These are phyloP conservation scores for Pichia nakasei DNA, from an alignment of 805 yeast species.

Conservation along the genomic window DNA sequence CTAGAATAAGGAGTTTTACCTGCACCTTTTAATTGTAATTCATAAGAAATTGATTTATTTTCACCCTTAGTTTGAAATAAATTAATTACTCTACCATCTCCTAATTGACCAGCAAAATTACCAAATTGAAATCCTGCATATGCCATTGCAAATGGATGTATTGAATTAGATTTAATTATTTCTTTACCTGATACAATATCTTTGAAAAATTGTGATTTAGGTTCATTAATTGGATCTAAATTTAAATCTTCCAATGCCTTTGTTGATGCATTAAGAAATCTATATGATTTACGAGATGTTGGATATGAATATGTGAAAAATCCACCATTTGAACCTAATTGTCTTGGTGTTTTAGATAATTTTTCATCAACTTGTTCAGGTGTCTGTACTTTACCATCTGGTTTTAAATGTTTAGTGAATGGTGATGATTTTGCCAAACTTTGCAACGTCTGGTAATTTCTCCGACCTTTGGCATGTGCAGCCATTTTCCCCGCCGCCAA, in stretches of 20 bases:
- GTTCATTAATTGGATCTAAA: slow-evolving; percentile 34
- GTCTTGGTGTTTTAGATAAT: slow-evolving; percentile 29
- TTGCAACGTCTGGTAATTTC: slow-evolving; percentile 6
- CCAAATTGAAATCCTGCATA: slow-evolving; percentile 98
- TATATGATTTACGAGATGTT: slow-evolving; percentile 42
- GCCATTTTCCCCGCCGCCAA: neutral
- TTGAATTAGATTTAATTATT: slow-evolving; percentile 24
- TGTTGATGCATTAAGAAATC: slow-evolving; percentile 48
- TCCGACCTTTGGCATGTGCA: neutral
- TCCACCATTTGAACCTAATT: slow-evolving; percentile 38
- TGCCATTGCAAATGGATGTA: slow-evolving; percentile 78
- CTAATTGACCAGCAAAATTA: slow-evolving; percentile 91
- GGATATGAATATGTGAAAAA: slow-evolving; percentile 72
- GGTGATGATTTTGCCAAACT: slow-evolving; percentile 22
- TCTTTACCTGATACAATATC: slow-evolving; percentile 54
- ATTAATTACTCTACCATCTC: slow-evolving; percentile 88
- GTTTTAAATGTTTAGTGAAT: slow-evolving; percentile 20
- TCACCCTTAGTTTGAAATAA: slow-evolving; percentile 51
- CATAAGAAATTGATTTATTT: slow-evolving; percentile 27
- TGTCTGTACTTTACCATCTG: slow-evolving; percentile 25
- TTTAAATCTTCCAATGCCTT: slow-evolving; percentile 57
- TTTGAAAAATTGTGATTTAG: slow-evolving; percentile 27
- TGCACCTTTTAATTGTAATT: slow-evolving; percentile 82
- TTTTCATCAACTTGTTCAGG: slow-evolving; percentile 8
- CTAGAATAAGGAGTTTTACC: slow-evolving; percentile 89